Base-by-base conservation (phyloP, 2,329 filamentous ascomycete species). In the Rhinocladiella mackenziei region DNA sequence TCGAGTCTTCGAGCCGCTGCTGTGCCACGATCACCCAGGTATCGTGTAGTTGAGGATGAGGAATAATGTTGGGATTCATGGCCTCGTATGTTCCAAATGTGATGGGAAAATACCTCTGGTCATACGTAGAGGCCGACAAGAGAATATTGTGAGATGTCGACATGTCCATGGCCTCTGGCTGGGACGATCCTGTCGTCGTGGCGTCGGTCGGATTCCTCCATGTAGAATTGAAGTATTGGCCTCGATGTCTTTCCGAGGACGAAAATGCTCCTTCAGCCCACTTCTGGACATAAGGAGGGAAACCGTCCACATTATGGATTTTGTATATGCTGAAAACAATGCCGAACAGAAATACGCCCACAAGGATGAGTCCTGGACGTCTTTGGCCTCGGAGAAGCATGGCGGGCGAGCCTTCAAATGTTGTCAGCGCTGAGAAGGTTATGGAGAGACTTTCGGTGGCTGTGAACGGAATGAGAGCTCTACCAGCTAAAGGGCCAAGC, bases 61-160 rank as follows among this genome's bases (percentile, higher is more conserved):
- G 75, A 25, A 80, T 67, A 49, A 80, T 70, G 58, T 74, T 80
- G 15, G 77, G 75, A 47, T 79, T 80, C 46, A 73, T 68, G 20
- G 65, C 65, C 4, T 53, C 42, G 4, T 62, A 51, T 25, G 59
- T 58, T 6, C 62, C 66, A 48, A 79, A 75, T 13, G 64, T 58
- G 56, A 80, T 68, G 18, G 53, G 48, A 50, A 77, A 77, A 62
- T 68, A 78, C n/a, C n/a, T n/a, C n/a, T n/a, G n/a, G n/a, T n/a
- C n/a, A n/a, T n/a, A n/a, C n/a, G n/a, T n/a, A n/a, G n/a, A n/a
- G n/a, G n/a, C n/a, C n/a, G n/a, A n/a, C n/a, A n/a, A n/a, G n/a
- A n/a, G n/a, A n/a, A n/a, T n/a, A n/a, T n/a, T n/a, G n/a, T n/a
- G n/a, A n/a, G n/a, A n/a, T n/a, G n/a, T n/a, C n/a, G n/a, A n/a